These are phyloP conservation scores for Discostella stelligeroides DNA, from an alignment of 108 stramenopile genomes.

Conservation along the genomic window DNA sequence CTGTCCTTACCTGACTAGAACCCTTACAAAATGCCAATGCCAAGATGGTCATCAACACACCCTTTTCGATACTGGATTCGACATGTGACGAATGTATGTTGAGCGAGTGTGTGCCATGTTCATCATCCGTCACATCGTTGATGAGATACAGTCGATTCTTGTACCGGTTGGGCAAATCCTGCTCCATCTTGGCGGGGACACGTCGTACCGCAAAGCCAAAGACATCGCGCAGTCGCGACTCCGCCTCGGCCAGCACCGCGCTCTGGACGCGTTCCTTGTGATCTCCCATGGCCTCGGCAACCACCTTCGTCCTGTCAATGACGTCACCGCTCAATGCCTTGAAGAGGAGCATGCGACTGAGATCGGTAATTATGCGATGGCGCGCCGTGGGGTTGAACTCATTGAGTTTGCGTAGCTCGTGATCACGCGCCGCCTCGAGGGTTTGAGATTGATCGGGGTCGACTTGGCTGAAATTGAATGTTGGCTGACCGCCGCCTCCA, in stretches of 20 bases:
- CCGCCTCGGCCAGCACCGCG: slow-evolving; percentile 69
- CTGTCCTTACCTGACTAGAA: slow-evolving; percentile 44
- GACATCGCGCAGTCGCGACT: slow-evolving; percentile 58
- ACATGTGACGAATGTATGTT: slow-evolving; percentile 65
- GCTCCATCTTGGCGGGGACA: slow-evolving; percentile 64
- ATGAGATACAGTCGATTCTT: slow-evolving; percentile 77
- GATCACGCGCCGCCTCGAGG: slow-evolving; percentile 45
- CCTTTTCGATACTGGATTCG: slow-evolving; percentile 60
- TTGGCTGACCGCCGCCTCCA: slow-evolving; percentile 9
- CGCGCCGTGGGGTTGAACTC: slow-evolving; percentile 51
- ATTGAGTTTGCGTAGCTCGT: slow-evolving; percentile 62
- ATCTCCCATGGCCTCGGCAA: slow-evolving; percentile 69
- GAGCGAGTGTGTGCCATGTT: slow-evolving; percentile 63
- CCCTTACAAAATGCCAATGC: slow-evolving; percentile 87
- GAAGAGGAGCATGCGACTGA: slow-evolving; percentile 77
- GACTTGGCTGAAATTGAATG: slow-evolving; percentile 59
- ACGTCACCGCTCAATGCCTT: slow-evolving; percentile 72
- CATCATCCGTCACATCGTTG: slow-evolving; percentile 61
- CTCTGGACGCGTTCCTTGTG: slow-evolving; percentile 34
- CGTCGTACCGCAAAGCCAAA: slow-evolving; percentile 75
- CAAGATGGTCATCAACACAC: slow-evolving; percentile 71
- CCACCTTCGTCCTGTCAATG: slow-evolving; percentile 71
- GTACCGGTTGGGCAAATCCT: slow-evolving; percentile 57
- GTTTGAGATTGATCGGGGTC: slow-evolving; percentile 67
- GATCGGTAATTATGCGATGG: slow-evolving; percentile 56